These are phyloP conservation scores for Backusella liffmaniae DNA, from an alignment of 192 early-diverging fungal species.

Conservation along the genomic window DNA sequence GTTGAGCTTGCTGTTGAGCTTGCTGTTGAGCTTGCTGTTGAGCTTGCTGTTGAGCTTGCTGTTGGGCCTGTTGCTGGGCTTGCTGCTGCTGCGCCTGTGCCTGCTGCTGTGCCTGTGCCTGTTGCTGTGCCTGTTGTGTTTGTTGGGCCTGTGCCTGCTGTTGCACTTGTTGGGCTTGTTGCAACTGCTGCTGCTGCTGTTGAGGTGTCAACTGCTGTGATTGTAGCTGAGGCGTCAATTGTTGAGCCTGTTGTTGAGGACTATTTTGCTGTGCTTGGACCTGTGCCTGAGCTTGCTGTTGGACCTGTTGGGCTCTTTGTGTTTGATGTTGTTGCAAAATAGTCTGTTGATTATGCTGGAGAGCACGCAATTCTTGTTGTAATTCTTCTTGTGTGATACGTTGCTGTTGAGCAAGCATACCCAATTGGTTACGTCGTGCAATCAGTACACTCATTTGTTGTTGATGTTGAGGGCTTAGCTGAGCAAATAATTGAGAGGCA, in stretches of 20 bases:
- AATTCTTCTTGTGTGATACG: constrained; percentile 3
- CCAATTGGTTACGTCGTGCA: constrained; percentile 5
- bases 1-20: background rate
- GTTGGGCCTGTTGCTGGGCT: background rate
- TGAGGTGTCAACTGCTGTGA: constrained; percentile 6
- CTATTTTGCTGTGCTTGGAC: constrained; percentile 8
- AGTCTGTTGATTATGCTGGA: constrained; percentile 6
- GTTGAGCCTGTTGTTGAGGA: constrained; percentile 1
- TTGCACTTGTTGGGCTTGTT: background rate
- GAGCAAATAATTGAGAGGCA: background rate
- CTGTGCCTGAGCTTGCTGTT: constrained; percentile 1
- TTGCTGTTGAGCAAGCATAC: background rate
- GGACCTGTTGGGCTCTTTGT: constrained; percentile 10
- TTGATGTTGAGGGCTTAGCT: constrained; percentile 12
- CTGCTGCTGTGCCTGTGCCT: background rate
- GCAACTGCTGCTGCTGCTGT: background rate
- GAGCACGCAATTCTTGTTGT: background rate
- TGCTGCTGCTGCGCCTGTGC: background rate
- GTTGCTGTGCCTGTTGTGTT: background rate
- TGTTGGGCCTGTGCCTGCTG: constrained; percentile 6
- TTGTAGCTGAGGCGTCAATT: constrained; percentile 23
- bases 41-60: background rate
- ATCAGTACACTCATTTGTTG: background rate
- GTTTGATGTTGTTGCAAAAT: constrained; percentile 6
- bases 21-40: background rate